Evolutionary conservation across 257 asterid genomes (phyloP), one percentile per base, ranked within the genome.

Genomic region (Henckelia pumila): DNA sequence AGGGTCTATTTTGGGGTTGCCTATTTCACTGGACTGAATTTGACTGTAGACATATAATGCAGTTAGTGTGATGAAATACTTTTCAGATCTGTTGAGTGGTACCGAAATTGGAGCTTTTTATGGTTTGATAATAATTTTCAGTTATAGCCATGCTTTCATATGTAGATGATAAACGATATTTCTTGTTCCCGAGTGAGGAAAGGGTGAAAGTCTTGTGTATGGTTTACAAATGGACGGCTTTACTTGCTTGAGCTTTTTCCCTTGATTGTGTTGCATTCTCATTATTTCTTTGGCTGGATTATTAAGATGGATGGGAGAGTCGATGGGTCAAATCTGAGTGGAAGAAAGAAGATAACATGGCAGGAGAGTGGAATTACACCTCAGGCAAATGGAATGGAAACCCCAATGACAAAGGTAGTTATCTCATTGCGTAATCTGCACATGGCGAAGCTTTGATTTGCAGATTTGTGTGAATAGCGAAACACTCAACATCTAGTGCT

Each of bases 271-370:
- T 58, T 61, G 65, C 19, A 16, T 50, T 26, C 70, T 83, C 11
- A 78, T 72, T 8, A 13, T 47, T 14, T 78, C 53, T 6, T 58
- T 63, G 60, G 68, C 29, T 71, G 7, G 35, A 2, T 28, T 57
- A 8, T 61, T 23, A 44, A 94, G 99, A 81, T 79, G 99, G 93
- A 69, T 94, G 97, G 99, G 97, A 87, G 77, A 85, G 72, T 29
- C 73, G 90, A 60, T 94, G 99, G 99, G 97, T 94, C 64, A 87
- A 86, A 78, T 94, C 99, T 33, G 96, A 91, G 64, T 91, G 99
- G 99, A 94, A 91, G 89, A 94, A 83, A 65, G 99, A 94, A 14
- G 97, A 91, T 33, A 94, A 82, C 79, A 69, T 71, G 76, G 99
- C 96, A 19, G 99, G 99, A 4, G 96, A 91, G 79, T 91, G 97